These are phyloP conservation scores for Alternaria solani DNA, from an alignment of 2,329 filamentous ascomycete genomes.

Conservation along the genomic window DNA sequence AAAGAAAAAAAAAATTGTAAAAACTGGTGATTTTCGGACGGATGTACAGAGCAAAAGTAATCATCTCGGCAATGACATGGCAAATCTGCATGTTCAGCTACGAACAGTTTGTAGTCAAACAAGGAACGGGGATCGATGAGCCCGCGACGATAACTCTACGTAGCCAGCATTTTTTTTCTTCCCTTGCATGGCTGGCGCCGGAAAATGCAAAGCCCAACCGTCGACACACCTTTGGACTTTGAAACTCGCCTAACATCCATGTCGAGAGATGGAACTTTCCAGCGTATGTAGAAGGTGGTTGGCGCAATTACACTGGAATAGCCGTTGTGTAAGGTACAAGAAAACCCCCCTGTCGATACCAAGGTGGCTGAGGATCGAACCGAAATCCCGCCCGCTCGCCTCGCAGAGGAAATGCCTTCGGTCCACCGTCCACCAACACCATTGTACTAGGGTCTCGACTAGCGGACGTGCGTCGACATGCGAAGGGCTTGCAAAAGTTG, in stretches of 20 bases:
- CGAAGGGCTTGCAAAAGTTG: slow-evolving; percentile 5
- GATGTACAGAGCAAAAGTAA: not conserved
- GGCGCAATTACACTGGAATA: slow-evolving; percentile 15
- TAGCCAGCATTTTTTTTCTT: not conserved
- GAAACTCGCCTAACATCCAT: slow-evolving; percentile 9
- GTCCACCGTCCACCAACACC: not conserved
- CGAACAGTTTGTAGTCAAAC: slow-evolving; percentile 1
- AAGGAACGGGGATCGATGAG: not conserved
- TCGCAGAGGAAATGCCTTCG: slow-evolving; percentile 1
- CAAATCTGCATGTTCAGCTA: slow-evolving; percentile 5
- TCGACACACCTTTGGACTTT: not conserved
- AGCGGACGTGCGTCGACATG: slow-evolving; percentile 7
- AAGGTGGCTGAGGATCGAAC: slow-evolving; percentile 12
- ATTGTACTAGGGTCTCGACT: slow-evolving; percentile 2
- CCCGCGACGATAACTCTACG: not conserved
- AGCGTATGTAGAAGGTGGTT: not conserved
- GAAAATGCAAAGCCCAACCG: not conserved
- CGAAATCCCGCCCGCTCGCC: slow-evolving; percentile 17
- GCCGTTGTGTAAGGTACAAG: slow-evolving; percentile 7
- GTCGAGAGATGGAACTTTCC: not conserved
- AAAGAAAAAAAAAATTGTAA: slow-evolving; percentile 3
- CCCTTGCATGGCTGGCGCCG: not conserved
- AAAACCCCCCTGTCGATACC: slow-evolving; percentile 5
- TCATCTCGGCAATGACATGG: not conserved
- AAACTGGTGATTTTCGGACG: not conserved